Evolutionary conservation across 768 basidiomycete species (phyloP).

Genomic region (Amanita phalloides): DNA sequence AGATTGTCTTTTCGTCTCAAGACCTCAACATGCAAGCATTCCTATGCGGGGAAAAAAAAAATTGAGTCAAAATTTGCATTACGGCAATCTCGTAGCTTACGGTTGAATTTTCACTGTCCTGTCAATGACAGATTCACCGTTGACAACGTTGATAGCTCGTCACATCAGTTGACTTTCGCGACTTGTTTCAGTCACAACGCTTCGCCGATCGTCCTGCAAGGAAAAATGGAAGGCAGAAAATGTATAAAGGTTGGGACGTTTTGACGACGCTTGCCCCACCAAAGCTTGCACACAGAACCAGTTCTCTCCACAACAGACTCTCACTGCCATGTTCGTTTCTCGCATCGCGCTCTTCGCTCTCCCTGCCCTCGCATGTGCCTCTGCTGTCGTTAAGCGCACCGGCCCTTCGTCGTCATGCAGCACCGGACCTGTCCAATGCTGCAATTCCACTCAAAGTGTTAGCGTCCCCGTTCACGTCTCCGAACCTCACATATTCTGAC

Average conservation of each 20-base stretch:
- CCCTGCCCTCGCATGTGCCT: constrained; percentile 1
- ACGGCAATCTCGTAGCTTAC: too few relatives aligned
- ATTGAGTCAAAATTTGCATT: too few relatives aligned
- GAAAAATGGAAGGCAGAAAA: background rate
- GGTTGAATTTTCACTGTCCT: too few relatives aligned
- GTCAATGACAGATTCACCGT: too few relatives aligned
- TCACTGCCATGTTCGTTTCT: background rate
- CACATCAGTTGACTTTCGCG: too few relatives aligned
- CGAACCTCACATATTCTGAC: background rate
- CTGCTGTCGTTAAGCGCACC: background rate
- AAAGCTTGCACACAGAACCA: background rate
- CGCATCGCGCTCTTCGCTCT: background rate
- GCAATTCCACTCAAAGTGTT: background rate
- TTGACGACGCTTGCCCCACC: background rate
- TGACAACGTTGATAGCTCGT: too few relatives aligned
- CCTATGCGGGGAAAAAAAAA: too few relatives aligned
- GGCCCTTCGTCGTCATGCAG: background rate
- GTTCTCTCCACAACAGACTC: background rate
- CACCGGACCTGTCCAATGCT: constrained; percentile 1
- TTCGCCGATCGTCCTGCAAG: too few relatives aligned
- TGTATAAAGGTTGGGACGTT: background rate
- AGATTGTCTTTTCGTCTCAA: too few relatives aligned
- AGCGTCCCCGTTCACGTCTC: background rate
- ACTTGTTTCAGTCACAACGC: too few relatives aligned
- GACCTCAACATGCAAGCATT: too few relatives aligned